Base-by-base conservation (phyloP, 2,329 filamentous ascomycete genomes). In the Cladosporium phlei region DNA sequence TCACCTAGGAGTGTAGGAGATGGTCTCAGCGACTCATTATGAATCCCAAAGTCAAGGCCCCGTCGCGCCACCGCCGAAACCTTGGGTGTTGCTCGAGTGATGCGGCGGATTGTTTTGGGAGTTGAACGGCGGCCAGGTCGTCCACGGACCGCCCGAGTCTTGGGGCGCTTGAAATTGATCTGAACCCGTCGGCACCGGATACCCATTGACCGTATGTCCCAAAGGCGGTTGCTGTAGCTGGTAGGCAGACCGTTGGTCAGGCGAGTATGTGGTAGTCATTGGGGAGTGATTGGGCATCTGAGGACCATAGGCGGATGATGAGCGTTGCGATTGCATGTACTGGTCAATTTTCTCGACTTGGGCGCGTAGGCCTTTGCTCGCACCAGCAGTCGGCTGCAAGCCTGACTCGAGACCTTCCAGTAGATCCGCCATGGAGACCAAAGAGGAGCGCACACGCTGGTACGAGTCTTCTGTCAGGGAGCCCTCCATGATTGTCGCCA, bases 401-500 rank as follows among this genome's bases (percentile, higher is more conserved):
- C 64, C 64, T 11, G 60, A 60, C 51, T 75, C 72, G 2, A 75
- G 62, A 24, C 62, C 68, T 42, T 67, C 63, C 9, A 75, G 64
- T 1, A 75, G 64, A 44, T 72, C 66, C 12, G 70, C 72, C 58
- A 76, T 67, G 43, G 65, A 62, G 3, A 69, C 61, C 53, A 75
- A 56, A 14, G 73, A 60, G 14, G 59, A 58, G 28, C 71, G 63
- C 21, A 74, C 67, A 24, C 66, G 61, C 22, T 62, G 59, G 51
- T 73, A 74, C 2, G 63, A 65, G 24, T 58, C 57, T 51, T 72
- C 69, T 20, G 64, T 69, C n/a, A 74, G 52, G 19, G 63, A 63
- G 5, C 66, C 66, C 47, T 71, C 71, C 51, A 75, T 68, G 21
- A 72, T 69, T 4, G 67, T 69, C 16, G 69, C 70, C n/a, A 77